Base-by-base conservation (phyloP, 768 basidiomycete genomes). In the Sarcodon aspratus region DNA sequence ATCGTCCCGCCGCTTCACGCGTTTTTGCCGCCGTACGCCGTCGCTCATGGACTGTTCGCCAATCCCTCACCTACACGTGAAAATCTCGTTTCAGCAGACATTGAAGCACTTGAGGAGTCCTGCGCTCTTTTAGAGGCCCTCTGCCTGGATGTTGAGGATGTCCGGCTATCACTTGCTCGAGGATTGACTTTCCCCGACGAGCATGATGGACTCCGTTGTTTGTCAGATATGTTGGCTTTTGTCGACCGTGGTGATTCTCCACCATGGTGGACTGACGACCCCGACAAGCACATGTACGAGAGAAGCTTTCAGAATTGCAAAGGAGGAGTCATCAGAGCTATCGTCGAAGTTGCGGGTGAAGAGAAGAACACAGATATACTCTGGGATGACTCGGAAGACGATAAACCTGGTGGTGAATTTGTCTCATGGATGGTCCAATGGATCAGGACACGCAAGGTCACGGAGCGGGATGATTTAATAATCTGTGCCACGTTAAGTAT, bases 281-380 rank as follows among this genome's bases (percentile, higher is more conserved):
- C 64, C 1, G 80, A 85, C 49, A 68, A 69, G 50, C 69, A 72
- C 50, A 66, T 69, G 44, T 82, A 77, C 63, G 78, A 85, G 61
- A 84, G 84, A 60, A 72, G 75, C 2, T 85, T 94, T 53, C 79
- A 81, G 54, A 75, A 82, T 31, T 89, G 88, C 66, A 94, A 93
- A 65, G 85, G 82, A 3, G 89, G 87, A 0, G 69, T 92, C 8
- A 82, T 92, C 63, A 90, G 91, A 57, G 78, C 84, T 3, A 76
- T 93, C 12, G 88, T 94, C 31, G 90, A 91, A 58, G 79, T 86
- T 36, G 79, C 87, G 8, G 89, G 88, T 36, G 85, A 90, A 59
- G 84, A 85, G 53, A 77, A 74, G 54, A 90, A 87, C 54, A 76
- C 75, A 52, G 81, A 88, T 45, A 75, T 82, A 7, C 67, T 91